phyloP scores from a whole-genome alignment of 805 yeast species.

The Candida silvatica region DNA sequence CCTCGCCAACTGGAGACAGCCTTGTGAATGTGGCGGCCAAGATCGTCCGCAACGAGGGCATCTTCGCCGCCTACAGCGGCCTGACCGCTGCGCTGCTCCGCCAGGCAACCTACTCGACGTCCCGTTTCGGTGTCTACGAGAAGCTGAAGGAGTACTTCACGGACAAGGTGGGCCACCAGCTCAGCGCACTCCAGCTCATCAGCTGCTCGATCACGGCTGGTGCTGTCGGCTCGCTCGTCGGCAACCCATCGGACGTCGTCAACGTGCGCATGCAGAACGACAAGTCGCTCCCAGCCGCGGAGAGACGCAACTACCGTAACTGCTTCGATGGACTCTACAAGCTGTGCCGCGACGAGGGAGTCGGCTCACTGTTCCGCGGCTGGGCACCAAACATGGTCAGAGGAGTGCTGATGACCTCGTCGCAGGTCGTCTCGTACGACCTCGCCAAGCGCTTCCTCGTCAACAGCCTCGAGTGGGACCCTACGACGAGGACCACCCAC shows the following conservation, averaged over 20 bases:
- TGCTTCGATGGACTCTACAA: slow-evolving; percentile 69
- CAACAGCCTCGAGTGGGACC: slow-evolving; percentile 38
- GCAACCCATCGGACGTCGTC: slow-evolving; percentile 83
- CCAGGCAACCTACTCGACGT: slow-evolving; percentile 83
- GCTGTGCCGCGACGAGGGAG: slow-evolving; percentile 54
- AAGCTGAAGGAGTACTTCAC: slow-evolving; percentile 50
- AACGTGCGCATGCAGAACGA: slow-evolving; percentile 91
- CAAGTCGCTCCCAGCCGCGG: slow-evolving; percentile 51
- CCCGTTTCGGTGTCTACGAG: slow-evolving; percentile 84
- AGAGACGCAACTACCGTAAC: slow-evolving; percentile 66
- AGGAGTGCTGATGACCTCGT: slow-evolving; percentile 83
- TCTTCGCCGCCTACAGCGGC: slow-evolving; percentile 70
- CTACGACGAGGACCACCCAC: slow-evolving; percentile 60
- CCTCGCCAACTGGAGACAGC: slow-evolving; percentile 57
- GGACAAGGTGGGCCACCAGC: slow-evolving; percentile 32
- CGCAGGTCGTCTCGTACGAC: slow-evolving; percentile 86
- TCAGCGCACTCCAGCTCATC: slow-evolving; percentile 50
- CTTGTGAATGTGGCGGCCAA: slow-evolving; percentile 52
- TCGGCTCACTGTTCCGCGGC: slow-evolving; percentile 57
- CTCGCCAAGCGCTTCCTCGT: slow-evolving; percentile 58
- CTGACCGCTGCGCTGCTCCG: slow-evolving; percentile 73
- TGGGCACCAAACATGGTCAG: slow-evolving; percentile 69
- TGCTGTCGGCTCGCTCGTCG: slow-evolving; percentile 74
- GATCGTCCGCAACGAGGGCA: slow-evolving; percentile 57
- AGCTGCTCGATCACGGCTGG: slow-evolving; percentile 86